Evolutionary conservation across 23 red algal genomes (phyloP).

Genomic region (Gracilaria caudata): DNA sequence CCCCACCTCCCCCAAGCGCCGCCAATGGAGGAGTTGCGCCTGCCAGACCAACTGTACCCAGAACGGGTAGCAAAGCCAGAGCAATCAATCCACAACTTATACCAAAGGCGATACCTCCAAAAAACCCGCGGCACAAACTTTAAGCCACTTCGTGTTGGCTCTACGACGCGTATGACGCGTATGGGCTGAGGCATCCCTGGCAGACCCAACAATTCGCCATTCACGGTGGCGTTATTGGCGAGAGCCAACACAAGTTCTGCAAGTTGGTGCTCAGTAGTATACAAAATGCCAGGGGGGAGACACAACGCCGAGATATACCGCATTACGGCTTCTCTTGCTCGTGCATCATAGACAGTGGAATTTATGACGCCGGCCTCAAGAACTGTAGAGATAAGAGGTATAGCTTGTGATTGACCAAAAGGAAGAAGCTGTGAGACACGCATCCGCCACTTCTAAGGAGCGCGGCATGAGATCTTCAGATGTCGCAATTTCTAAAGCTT

Average conservation of each 20-base stretch:
- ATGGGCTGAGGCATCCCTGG: constrained; percentile 9
- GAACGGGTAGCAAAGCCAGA: constrained; percentile 53
- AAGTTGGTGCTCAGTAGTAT: constrained; percentile 42
- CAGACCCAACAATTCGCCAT: constrained; percentile 50
- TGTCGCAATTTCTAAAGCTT: constrained; percentile 47
- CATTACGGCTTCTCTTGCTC: constrained; percentile 45
- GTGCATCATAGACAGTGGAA: constrained; percentile 53
- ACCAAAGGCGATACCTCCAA: constrained; percentile 53
- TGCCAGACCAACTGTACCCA: constrained; percentile 54
- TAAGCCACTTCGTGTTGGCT: constrained; percentile 59
- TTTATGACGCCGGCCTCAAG: constrained; percentile 51
- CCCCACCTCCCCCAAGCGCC: constrained; percentile 56
- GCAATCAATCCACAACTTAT: constrained; percentile 61
- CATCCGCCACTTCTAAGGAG: constrained; percentile 31
- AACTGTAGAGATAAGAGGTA: constrained; percentile 33
- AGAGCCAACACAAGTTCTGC: constrained; percentile 40
- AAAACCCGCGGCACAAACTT: constrained; percentile 56
- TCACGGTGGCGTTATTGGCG: constrained; percentile 1
- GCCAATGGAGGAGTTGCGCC: constrained; percentile 49
- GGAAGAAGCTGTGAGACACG: constrained; percentile 49
- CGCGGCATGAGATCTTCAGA: constrained; percentile 6
- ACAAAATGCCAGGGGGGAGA: constrained; percentile 54
- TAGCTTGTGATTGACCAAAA: constrained; percentile 27
- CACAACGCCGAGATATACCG: constrained; percentile 29
- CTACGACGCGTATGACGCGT: constrained; percentile 30